Evolutionary conservation across 2,329 filamentous ascomycete genomes (phyloP).

Genomic region (Fonsecaea monophora): DNA sequence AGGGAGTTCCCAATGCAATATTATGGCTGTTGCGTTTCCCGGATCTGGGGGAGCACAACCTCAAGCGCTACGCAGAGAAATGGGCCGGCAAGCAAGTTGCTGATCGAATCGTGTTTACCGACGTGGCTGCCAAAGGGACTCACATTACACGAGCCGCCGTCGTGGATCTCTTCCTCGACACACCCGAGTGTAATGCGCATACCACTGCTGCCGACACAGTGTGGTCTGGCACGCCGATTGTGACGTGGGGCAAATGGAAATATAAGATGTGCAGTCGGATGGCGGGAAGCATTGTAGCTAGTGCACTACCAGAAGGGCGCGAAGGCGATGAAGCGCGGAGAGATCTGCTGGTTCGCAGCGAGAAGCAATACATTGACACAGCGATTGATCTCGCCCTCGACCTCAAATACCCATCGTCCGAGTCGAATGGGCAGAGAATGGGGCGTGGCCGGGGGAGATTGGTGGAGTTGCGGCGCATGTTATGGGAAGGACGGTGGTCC

Average conservation of each 20-base stretch:
- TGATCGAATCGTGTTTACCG: conserved; percentile 87
- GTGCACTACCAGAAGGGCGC: conserved; percentile 76
- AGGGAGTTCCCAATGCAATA: conserved; percentile 82
- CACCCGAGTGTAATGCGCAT: conserved; percentile 96
- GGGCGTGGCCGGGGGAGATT: conserved; percentile 66
- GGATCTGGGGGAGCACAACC: conserved; percentile 85
- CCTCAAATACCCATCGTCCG: conserved; percentile 62
- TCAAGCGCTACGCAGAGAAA: conserved; percentile 76
- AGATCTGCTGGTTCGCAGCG: conserved; percentile 78
- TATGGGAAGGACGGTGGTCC: conserved; percentile 83
- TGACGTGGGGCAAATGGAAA: conserved; percentile 87
- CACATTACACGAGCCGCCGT: conserved; percentile 92
- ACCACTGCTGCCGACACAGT: conserved; percentile 95
- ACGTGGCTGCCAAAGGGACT: conserved; percentile 91
- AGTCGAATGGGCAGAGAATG: conserved; percentile 45
- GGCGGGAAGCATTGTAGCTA: conserved; percentile 91
- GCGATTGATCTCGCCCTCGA: conserved; percentile 72
- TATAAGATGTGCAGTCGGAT: conserved; percentile 99
- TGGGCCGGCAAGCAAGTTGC: conserved; percentile 91
- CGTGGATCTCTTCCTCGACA: conserved; percentile 94
- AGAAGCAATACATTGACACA: conserved; percentile 82
- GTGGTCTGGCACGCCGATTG: conserved; percentile 91
- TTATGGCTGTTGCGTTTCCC: conserved; percentile 98
- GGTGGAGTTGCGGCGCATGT: conserved; percentile 75
- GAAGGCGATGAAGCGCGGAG: conserved; percentile 71